These are phyloP conservation scores for Cinchona pubescens DNA, from an alignment of 257 asterid genomes.

Conservation along the genomic window DNA sequence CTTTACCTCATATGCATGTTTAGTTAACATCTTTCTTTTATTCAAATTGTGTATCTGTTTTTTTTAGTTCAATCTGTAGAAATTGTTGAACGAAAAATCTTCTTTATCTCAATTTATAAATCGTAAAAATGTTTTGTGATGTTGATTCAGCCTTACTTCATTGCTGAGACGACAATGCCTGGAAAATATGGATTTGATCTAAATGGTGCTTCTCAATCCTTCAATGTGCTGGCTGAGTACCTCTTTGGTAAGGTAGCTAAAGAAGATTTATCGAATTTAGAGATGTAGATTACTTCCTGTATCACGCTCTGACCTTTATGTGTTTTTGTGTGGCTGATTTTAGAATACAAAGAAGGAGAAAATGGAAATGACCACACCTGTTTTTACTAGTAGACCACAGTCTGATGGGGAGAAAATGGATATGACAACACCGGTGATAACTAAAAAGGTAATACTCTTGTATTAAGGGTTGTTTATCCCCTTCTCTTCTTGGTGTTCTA, in stretches of 20 bases:
- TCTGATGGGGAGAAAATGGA: conserved; percentile 75
- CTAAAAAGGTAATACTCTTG: conserved; percentile 47
- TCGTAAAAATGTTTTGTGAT: not conserved
- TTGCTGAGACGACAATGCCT: conserved; percentile 92
- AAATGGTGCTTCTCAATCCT: conserved; percentile 71
- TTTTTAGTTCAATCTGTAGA: not conserved
- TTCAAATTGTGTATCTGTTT: too few relatives aligned
- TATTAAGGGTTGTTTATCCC: not conserved
- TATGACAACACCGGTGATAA: conserved; percentile 88
- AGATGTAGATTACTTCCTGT: not conserved
- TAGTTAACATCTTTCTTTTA: too few relatives aligned
- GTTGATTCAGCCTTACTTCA: conserved; percentile 52
- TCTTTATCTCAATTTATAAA: not conserved
- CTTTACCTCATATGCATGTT: too few relatives aligned
- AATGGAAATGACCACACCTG: conserved; percentile 94
- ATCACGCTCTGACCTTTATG: not conserved
- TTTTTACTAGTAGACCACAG: conserved; percentile 52
- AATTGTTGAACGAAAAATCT: not conserved
- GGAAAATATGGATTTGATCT: conserved; percentile 75
- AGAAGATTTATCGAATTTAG: conserved; percentile 12
- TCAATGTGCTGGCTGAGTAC: conserved; percentile 76
- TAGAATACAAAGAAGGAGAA: conserved; percentile 64
- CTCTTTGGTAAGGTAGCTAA: conserved; percentile 92
- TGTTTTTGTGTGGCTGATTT: conserved; percentile 2
- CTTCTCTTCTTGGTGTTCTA: not conserved